Evolutionary conservation across 2,329 filamentous ascomycete genomes (phyloP).

Genomic region (Helicocarpus griseus): DNA sequence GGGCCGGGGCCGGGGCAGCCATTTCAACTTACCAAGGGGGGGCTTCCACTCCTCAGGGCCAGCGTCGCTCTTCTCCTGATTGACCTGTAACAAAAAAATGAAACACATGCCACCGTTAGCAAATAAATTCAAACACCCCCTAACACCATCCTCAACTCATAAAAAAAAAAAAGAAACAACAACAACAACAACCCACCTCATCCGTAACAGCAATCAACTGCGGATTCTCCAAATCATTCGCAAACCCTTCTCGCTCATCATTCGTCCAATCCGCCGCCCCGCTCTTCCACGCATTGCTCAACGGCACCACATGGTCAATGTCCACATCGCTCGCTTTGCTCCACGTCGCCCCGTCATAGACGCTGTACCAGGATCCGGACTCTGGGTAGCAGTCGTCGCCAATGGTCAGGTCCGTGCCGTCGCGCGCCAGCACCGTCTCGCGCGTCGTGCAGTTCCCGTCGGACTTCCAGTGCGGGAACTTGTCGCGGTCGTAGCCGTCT

Average conservation of each 20-base stretch:
- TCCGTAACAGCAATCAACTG: constrained; percentile 74
- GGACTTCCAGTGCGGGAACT: constrained; percentile 65
- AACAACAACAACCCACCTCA: constrained; percentile 29
- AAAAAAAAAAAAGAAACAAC: neutral
- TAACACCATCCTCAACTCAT: neutral
- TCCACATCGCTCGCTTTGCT: constrained; percentile 60
- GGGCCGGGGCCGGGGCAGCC: no score
- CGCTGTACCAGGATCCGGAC: constrained; percentile 59
- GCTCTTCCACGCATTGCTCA: constrained; percentile 75
- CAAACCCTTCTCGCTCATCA: constrained; percentile 55
- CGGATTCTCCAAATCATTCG: constrained; percentile 66
- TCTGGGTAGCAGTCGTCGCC: constrained; percentile 52
- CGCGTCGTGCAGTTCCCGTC: constrained; percentile 62
- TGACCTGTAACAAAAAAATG: constrained; percentile 37
- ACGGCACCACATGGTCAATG: constrained; percentile 74
- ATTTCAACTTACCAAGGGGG: constrained; percentile 40
- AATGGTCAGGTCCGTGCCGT: constrained; percentile 55
- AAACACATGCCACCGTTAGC: no score
- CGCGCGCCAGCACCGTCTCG: constrained; percentile 63
- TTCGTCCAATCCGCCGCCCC: constrained; percentile 66
- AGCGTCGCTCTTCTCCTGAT: constrained; percentile 62
- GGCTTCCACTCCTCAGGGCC: constrained; percentile 72
- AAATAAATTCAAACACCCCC: neutral
- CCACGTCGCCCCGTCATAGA: constrained; percentile 66
- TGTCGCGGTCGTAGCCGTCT: constrained; percentile 52